Evolutionary conservation across 148 eudicot species (phyloP).

Genomic region (Cornus controversa): DNA sequence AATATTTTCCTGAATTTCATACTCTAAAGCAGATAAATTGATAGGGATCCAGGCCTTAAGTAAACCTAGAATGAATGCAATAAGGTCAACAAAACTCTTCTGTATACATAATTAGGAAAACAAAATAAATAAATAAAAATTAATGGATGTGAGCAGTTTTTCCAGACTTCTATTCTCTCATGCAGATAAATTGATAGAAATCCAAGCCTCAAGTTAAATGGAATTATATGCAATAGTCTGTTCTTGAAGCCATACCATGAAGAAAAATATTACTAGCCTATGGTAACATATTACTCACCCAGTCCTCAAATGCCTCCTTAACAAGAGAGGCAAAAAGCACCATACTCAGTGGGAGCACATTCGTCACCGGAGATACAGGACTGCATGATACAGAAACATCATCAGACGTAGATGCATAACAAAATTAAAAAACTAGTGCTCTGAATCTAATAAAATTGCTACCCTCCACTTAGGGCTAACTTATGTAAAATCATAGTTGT

Average conservation of each 20-base stretch:
- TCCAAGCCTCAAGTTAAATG: neutral
- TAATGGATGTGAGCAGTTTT: neutral
- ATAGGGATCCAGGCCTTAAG: neutral
- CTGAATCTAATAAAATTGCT: too few relatives aligned
- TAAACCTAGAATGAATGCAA: neutral
- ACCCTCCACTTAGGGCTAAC: too few relatives aligned
- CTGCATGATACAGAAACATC: conserved; percentile 55
- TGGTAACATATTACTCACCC: conserved; percentile 58
- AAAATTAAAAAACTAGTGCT: too few relatives aligned
- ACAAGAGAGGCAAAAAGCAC: conserved; percentile 92
- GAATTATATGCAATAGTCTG: neutral
- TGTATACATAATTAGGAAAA: too few relatives aligned
- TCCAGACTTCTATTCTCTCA: too few relatives aligned
- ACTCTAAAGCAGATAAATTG: neutral
- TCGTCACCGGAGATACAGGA: conserved; percentile 94
- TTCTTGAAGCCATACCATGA: neutral
- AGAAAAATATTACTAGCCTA: conserved; percentile 8
- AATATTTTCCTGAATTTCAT: neutral
- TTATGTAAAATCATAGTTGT: too few relatives aligned
- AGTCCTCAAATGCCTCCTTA: conserved; percentile 97
- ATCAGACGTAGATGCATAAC: conserved; percentile 9
- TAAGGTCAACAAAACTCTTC: neutral
- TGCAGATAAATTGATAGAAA: neutral
- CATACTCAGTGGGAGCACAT: conserved; percentile 82
- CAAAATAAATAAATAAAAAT: too few relatives aligned